Base-by-base conservation (phyloP, 495 filamentous ascomycete genomes). In the Choiromyces venosus region DNA sequence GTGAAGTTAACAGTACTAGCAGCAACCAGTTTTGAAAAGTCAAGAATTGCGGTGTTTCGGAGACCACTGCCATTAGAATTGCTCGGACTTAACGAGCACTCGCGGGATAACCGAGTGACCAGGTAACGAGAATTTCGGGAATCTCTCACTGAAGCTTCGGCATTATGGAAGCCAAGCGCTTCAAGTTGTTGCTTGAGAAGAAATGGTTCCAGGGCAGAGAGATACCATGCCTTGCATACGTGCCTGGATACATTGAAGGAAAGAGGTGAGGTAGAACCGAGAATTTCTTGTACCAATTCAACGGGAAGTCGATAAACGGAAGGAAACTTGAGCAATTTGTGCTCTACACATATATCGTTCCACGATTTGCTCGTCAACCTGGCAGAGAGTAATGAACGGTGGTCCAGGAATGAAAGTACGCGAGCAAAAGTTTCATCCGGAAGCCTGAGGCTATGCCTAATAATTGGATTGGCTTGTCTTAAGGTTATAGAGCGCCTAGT, bases 241-340 rank as follows among this genome's bases (percentile, higher is more conserved):
- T 88, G 86, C 66, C 91, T 85, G 18, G 90, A 89, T 74, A 87
- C 85, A 76, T 92, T 85, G 78, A 92, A 92, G 76, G 90, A 89
- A 7, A 83, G 71, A 0, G 91, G 89, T 16, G 82, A 80, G 8
- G 91, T 82, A 74, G 86, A 83, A 14, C 71, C 72, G 72, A 87
- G 89, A 5, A 92, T 87, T 6, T 87, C 83, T 56, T 90, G 85
- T 0, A 92, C 38, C 37, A 92, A 85, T 79, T 93, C 91, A 2
- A 83, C 81, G 1, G 91, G 91, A 10, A 89, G 75, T 36, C 67
- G 69, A 46, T 76, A 81, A n/a, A 81, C 37, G 5, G 79, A 21
- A 37, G 79, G 72, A 67, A 81, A 79, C 21, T 35, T 70, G 40
- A 81, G 68, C 7, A 72, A 74, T 3, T 74, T 68, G 66, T 66